Evolutionary conservation across 768 basidiomycete species (phyloP).

Genomic region (Naganishia onofrii): DNA sequence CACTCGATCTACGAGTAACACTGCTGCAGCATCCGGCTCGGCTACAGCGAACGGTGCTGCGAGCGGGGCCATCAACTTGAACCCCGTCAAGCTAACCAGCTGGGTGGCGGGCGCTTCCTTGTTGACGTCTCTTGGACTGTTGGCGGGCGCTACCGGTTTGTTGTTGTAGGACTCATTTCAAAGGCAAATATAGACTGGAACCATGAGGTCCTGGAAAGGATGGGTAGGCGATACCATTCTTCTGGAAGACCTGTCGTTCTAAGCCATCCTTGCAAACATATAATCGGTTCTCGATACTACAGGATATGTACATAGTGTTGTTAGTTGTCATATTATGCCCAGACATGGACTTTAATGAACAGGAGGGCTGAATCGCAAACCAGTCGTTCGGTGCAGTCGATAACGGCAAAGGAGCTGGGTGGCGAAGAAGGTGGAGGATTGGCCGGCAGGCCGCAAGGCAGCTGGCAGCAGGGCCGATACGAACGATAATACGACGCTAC

Average conservation of each 20-base stretch:
- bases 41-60: neutral
- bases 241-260: neutral
- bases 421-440: too few species aligned
- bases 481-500: neutral
- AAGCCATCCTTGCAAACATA: neutral
- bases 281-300: neutral
- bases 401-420: neutral
- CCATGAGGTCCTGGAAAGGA: neutral
- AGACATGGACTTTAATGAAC: neutral
- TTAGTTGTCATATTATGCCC: neutral
- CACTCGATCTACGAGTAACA: neutral
- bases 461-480: too few species aligned
- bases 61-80: neutral
- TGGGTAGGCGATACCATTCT: neutral
- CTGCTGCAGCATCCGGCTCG: neutral
- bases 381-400: too few species aligned
- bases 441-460: too few species aligned
- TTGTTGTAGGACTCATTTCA: neutral
- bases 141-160: neutral
- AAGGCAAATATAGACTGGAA: neutral
- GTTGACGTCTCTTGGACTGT: neutral
- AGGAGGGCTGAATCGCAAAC: too few species aligned
- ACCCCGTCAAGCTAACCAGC: neutral
- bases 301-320: neutral
- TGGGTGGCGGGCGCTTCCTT: conserved; percentile 5